Evolutionary conservation across 805 yeast genomes (phyloP).

Genomic region (Starmerella gropengiesseri): DNA sequence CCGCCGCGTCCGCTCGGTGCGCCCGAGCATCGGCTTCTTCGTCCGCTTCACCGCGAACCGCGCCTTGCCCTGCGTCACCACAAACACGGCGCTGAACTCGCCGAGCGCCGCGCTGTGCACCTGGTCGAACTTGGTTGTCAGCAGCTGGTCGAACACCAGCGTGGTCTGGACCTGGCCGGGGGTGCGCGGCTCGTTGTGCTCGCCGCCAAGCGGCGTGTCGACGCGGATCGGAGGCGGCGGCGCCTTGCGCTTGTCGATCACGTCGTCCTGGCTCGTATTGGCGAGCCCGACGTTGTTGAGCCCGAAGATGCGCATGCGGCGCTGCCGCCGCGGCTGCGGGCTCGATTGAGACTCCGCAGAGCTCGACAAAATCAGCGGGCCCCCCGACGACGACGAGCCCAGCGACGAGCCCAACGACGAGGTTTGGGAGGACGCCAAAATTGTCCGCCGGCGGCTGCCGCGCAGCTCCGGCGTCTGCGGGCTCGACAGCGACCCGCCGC

Average conservation of each 20-base stretch:
- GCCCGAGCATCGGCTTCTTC: conserved; percentile 39
- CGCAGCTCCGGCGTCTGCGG: conserved; percentile 13
- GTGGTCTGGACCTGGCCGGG: not conserved
- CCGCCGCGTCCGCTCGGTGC: conserved; percentile 47
- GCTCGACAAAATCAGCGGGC: conserved; percentile 5
- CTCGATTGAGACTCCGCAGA: conserved; percentile 12
- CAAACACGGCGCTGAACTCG: conserved; percentile 81
- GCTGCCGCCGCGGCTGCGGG: conserved; percentile 13
- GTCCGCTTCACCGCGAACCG: conserved; percentile 81
- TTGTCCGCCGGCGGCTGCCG: not conserved
- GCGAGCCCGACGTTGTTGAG: not conserved
- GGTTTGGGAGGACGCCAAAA: too few relatives aligned
- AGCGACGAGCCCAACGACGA: not conserved
- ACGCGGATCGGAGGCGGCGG: conserved; percentile 13
- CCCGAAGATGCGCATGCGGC: conserved; percentile 11
- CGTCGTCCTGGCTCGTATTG: conserved; percentile 1
- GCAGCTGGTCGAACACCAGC: conserved; percentile 22
- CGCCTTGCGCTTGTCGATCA: not conserved
- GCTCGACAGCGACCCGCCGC: conserved; percentile 8
- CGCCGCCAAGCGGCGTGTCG: conserved; percentile 12
- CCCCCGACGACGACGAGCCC: not conserved
- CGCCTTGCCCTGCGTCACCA: conserved; percentile 35
- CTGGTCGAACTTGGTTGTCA: conserved; percentile 46
- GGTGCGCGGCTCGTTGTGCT: conserved; percentile 7
- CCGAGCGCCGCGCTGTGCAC: conserved; percentile 71